phyloP scores from a whole-genome alignment of 78 protist genomes.

The Polysphondylium violaceum region DNA sequence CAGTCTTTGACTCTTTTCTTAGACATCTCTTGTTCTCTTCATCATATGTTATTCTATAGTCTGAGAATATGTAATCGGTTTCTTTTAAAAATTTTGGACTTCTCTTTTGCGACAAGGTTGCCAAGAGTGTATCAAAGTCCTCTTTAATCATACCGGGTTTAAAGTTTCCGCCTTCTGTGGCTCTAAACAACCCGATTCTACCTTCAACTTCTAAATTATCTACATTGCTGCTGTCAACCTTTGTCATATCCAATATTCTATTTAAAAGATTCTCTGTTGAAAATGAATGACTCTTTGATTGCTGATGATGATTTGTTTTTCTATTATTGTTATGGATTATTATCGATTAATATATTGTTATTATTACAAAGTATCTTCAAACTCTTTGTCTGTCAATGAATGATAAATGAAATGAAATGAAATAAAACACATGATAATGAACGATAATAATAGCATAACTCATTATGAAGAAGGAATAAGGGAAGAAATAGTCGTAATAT shows the following conservation, averaged over 20 bases:
- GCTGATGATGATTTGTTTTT: conserved; percentile 8
- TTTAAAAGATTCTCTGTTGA: conserved; percentile 22
- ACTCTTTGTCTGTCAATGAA: too few relatives aligned
- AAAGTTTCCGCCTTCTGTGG: background rate
- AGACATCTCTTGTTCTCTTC: conserved; percentile 19
- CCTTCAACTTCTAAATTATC: conserved; percentile 60
- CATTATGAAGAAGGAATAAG: background rate
- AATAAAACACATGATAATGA: too few relatives aligned
- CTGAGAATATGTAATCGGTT: conserved; percentile 44
- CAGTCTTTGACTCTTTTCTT: conserved; percentile 36
- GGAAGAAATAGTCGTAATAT: background rate
- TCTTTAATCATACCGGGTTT: conserved; percentile 50
- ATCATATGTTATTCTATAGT: conserved; percentile 14
- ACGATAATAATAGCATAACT: too few relatives aligned
- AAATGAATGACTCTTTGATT: conserved; percentile 62
- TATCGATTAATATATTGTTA: background rate
- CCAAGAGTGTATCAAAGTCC: conserved; percentile 8
- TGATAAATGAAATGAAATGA: too few relatives aligned
- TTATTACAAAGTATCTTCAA: background rate
- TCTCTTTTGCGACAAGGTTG: background rate
- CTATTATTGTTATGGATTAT: background rate
- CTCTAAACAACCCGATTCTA: conserved; percentile 25
- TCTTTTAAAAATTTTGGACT: background rate
- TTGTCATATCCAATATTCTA: conserved; percentile 23
- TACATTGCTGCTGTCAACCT: background rate